Evolutionary conservation across 495 filamentous ascomycete genomes (phyloP).

Genomic region (Talaromyces liani): DNA sequence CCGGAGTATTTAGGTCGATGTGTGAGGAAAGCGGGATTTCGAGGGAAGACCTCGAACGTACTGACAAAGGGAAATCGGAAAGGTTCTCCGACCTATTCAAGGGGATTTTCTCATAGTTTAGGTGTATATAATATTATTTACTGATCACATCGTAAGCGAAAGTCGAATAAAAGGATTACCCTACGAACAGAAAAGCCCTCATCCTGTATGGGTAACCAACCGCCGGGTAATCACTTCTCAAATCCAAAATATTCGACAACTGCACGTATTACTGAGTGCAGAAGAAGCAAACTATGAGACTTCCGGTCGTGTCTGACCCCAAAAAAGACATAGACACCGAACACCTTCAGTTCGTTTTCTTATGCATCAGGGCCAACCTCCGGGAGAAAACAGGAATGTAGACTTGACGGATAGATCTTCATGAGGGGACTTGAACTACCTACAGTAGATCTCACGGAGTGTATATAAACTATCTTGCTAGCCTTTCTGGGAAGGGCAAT

Average conservation of each 20-base stretch:
- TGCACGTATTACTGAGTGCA: no score
- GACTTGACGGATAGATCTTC: neutral
- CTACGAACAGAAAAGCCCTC: neutral
- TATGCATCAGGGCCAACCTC: neutral
- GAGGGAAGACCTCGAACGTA: neutral
- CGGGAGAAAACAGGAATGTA: neutral
- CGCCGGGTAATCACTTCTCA: neutral
- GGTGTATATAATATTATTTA: neutral
- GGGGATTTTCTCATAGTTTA: neutral
- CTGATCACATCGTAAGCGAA: neutral
- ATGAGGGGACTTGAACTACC: neutral
- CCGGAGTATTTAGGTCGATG: slow-evolving; percentile 56
- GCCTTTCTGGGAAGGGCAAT: neutral
- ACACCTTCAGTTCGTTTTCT: neutral
- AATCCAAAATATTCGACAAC: neutral
- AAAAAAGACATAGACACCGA: no score
- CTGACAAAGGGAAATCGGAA: neutral
- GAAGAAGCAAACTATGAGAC: no score
- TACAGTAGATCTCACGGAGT: neutral
- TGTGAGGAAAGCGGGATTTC: slow-evolving; percentile 51
- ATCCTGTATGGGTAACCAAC: neutral
- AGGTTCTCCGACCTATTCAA: neutral
- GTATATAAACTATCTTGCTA: neutral
- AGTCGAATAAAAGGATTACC: neutral
- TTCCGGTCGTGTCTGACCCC: neutral